Evolutionary conservation across 176 grass and related monocot species (phyloP).

Genomic region (Oryza meridionalis): DNA sequence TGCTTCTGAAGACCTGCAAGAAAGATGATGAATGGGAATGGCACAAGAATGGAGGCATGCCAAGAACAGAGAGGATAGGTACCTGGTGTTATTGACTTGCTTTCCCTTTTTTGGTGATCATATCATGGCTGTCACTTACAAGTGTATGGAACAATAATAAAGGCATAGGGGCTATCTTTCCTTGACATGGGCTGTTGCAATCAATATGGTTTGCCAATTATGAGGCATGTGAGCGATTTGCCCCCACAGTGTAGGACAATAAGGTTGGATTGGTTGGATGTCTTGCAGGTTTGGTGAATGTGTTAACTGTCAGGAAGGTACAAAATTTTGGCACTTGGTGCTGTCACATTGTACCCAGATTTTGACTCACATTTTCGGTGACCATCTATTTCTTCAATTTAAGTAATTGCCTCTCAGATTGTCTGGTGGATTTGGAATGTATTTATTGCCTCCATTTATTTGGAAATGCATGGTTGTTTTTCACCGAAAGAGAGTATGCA

Average conservation of each 20-base stretch:
- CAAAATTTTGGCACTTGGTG: neutral
- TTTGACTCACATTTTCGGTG: neutral
- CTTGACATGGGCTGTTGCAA: conserved; percentile 17
- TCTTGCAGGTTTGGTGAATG: conserved; percentile 23
- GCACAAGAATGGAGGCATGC: neutral
- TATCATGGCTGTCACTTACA: neutral
- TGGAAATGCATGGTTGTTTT: neutral
- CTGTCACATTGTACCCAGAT: neutral
- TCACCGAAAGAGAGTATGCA: neutral
- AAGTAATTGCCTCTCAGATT: neutral
- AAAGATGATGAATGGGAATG: conserved; percentile 5
- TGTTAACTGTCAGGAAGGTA: conserved; percentile 14
- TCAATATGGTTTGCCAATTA: conserved; percentile 19
- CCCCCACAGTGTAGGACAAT: conserved; percentile 37
- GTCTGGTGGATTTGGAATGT: neutral
- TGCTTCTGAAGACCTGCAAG: conserved; percentile 23
- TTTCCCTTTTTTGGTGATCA: conserved; percentile 8
- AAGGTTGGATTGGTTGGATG: conserved; percentile 33
- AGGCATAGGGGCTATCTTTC: conserved; percentile 10
- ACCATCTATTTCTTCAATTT: neutral
- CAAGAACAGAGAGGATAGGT: neutral
- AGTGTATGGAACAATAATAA: conserved; percentile 31
- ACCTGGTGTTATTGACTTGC: neutral
- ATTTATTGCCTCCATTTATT: neutral
- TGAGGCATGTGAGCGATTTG: conserved; percentile 43